Percentiles rank a stretch among this genome's conserved stretches.
Conservation (phyloP, 2,329 filamentous ascomycete species). For the Emmonsiellopsis sp. region DNA sequence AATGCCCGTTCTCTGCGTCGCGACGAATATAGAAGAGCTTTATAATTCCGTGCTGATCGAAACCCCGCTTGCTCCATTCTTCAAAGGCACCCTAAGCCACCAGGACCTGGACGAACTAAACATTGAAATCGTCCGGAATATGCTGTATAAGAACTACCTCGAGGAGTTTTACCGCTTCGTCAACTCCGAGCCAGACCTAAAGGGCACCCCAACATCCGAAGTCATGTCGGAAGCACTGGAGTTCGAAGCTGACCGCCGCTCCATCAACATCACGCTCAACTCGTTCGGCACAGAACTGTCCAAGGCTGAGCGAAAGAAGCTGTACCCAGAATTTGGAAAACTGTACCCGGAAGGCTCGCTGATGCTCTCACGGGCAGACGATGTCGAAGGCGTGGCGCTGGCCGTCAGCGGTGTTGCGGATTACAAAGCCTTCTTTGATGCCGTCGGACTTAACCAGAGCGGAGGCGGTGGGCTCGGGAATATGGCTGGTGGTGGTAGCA, state of each 20-base stretch:
- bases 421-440: conserved; percentile 94
- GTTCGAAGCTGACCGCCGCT: conserved; percentile 91
- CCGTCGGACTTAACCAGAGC: conserved; percentile 68
- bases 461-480: conserved; percentile 69
- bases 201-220: conserved; percentile 79
- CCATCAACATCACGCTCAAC: conserved; percentile 99
- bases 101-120: conserved; percentile 97
- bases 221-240: conserved; percentile 94
- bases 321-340: conserved; percentile 86
- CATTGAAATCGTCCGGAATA: conserved; percentile 98
- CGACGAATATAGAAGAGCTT: conserved; percentile 95
- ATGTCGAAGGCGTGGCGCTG: conserved; percentile 84
- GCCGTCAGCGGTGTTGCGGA: conserved; percentile 89
- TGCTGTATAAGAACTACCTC: conserved; percentile 97
- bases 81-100: conserved; percentile 92
- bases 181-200: conserved; percentile 78
- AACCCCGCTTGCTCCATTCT: conserved; percentile 90
- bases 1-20: conserved; percentile 94
- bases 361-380: conserved; percentile 91
- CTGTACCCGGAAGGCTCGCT: conserved; percentile 89
- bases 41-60: conserved; percentile 98
- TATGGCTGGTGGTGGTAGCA: conserved; percentile 69
- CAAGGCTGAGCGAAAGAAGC: conserved; percentile 89
- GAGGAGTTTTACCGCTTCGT: conserved; percentile 96
- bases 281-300: conserved; percentile 94